A percentile compares a stretch with the other conserved stretches of the same genome.
phyloP scores from a whole-genome alignment of 73 alveolate species.

The Blepharisma stoltei region DNA sequence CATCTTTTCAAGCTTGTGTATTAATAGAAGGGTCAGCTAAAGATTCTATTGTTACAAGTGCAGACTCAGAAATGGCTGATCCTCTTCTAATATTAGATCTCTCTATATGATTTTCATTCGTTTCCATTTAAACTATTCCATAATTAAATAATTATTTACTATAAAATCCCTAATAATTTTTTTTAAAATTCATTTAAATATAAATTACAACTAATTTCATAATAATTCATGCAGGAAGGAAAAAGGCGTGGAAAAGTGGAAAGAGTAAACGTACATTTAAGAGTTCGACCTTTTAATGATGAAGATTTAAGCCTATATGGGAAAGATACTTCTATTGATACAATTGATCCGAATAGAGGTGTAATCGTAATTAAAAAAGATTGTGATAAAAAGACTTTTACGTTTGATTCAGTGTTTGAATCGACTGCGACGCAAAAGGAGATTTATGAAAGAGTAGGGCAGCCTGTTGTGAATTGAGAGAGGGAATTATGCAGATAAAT shows the following conservation, averaged over 20 bases:
- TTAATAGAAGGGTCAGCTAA: too few relatives aligned
- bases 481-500: conserved; percentile 47
- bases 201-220: too few relatives aligned
- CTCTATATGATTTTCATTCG: too few relatives aligned
- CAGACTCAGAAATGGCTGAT: too few relatives aligned
- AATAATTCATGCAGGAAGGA: neutral
- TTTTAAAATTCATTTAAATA: too few relatives aligned
- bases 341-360: conserved; percentile 35
- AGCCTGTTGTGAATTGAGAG: conserved; percentile 82
- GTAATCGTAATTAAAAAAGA: conserved; percentile 45
- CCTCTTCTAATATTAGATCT: too few relatives aligned
- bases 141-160: too few relatives aligned
- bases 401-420: conserved; percentile 77
- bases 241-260: conserved; percentile 15
- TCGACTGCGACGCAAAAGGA: conserved; percentile 70
- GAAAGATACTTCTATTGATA: conserved; percentile 41
- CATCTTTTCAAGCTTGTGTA: neutral
- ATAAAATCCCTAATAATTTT: too few relatives aligned
- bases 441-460: conserved; percentile 71
- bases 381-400: conserved; percentile 73
- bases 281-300: conserved; percentile 53
- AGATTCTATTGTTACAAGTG: too few relatives aligned
- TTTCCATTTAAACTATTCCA: too few relatives aligned
- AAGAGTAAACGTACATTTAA: conserved; percentile 54
- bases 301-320: conserved; percentile 41